Percentiles rank a stretch among this genome's conserved stretches.
Conservation (phyloP, 257 asterid genomes). For the Jacaranda mimosifolia region DNA sequence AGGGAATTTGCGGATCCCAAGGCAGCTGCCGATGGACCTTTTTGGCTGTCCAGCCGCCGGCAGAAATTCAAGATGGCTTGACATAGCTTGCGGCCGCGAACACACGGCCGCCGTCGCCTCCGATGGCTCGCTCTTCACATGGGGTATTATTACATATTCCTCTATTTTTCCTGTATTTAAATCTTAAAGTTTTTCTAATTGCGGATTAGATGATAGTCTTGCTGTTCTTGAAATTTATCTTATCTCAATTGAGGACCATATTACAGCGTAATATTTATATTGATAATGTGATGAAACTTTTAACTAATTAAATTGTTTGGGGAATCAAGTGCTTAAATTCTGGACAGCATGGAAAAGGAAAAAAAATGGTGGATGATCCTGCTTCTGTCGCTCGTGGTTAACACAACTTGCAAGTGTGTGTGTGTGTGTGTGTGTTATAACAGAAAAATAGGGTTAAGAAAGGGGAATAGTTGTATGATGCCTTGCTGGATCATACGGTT, state of each 20-base stretch:
- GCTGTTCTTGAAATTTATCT: conserved; percentile 12
- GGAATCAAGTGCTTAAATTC: neutral
- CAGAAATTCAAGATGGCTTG: conserved; percentile 81
- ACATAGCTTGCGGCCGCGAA: conserved; percentile 91
- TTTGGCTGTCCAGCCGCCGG: conserved; percentile 80
- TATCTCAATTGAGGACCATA: neutral
- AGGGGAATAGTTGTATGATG: neutral
- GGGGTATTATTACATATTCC: conserved; percentile 63
- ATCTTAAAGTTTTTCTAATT: conserved; percentile 4
- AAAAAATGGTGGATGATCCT: neutral
- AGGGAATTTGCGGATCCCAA: conserved; percentile 71
- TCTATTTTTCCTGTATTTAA: conserved; percentile 1
- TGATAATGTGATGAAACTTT: neutral
- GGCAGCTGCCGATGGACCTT: conserved; percentile 85
- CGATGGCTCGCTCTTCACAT: conserved; percentile 90
- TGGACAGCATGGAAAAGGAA: neutral
- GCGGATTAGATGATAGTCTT: conserved; percentile 14
- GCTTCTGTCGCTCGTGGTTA: no score
- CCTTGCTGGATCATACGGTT: neutral
- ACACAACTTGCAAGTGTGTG: no score
- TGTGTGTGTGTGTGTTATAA: neutral
- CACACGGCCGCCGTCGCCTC: conserved; percentile 95
- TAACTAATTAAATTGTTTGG: conserved; percentile 22
- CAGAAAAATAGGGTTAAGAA: neutral
- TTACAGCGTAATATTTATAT: neutral